Base-by-base conservation (phyloP, 2,329 filamentous ascomycete species). In the Cordyceps tenuipes region DNA sequence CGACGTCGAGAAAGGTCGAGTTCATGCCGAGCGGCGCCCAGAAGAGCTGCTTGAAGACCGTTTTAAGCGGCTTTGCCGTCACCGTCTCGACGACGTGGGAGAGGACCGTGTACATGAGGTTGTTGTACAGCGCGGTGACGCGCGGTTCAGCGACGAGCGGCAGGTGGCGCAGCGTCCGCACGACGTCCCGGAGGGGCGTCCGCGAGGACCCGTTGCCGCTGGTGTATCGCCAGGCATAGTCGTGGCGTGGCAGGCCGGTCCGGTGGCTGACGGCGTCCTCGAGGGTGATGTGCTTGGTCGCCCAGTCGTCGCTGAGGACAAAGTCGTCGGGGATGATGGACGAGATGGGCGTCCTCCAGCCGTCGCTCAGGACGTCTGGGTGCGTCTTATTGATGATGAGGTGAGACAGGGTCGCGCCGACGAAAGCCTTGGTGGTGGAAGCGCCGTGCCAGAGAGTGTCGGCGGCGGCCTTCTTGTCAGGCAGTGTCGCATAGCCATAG, bases 391-490 rank as follows among this genome's bases (percentile, higher is more conserved):
- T 72, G 1, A 81, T 69, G 5, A 82, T 70, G 1, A 79, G 64
- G 1, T 77, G 75, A 4, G 82, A 64, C 13, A 83, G 66, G 0
- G 73, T 72, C 1, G 77, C 78, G 5, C 78, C 75, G 0, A 76
- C 79, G 61, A 80, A 74, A 6, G 78, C 76, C 66, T 83, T 83
- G 21, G 79, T 80, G 5, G 74, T 80, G 61, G 77, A 80, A 4
- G 76, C 81, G 9, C 73, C 72, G 61, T 76, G 77, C 67, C 80
- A 82, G 1, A 83, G 68, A 0, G 79, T 82, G 31, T 75, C 68
- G 63, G 7, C 71, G 72, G 55, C 71, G 63, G 44, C 75, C 74
- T 59, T 74, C 73, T 5, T 72, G 77, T 72, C 76, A 66, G 29
- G 64, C 3, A 58, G 55, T 15, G 34, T 43, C 7, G 55, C 55